Base-by-base conservation (phyloP, 2,329 filamentous ascomycete species). In the Acrocalymma vagum region DNA sequence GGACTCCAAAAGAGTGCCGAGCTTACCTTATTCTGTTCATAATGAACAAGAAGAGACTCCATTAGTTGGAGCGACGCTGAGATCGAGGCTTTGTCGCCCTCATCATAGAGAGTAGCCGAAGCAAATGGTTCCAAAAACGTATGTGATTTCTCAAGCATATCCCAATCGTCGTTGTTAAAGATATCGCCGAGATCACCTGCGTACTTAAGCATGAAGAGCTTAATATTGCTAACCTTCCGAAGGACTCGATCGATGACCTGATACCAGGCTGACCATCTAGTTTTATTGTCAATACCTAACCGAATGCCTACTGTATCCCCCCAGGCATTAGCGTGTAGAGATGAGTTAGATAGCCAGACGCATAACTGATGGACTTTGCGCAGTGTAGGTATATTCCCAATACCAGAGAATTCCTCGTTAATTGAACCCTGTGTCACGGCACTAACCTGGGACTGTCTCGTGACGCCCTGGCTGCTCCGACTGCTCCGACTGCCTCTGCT, bases 271-370 rank as follows among this genome's bases (percentile, higher is more conserved):
- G 25, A 42, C 31, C 22, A 42, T 17, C 31, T 25, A 15, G 32
- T 42, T 18, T 21, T 7, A 37, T 42, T 42, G 27, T 42, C 17
- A 25, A 42, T 36, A 13, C 28, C 39, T 21, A 42, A 22, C 7
- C 21, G 9, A 17, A 42, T 16, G 13, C 17, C 15, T 17, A 42
- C 33, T 17, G 9, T 9, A 10, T 26, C 18, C 9, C 21, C 15
- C 31, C 16, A 42, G 11, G 9, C 7, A 29, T 24, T 16, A 9
- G n/a, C 7, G 26, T 37, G 22, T 8, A 30, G 10, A 11, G 39
- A 20, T 17, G 14, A 36, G 13, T 24, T 32, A 6, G 14, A 14
- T 9, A 39, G 27, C 36, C 10, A 39, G 15, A 15, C 27, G 9
- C 10, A 11, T 17, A 39, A n/a, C 9, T 26, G 9, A 39, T 39